These are phyloP conservation scores for Suhomyces atakaporum DNA, from an alignment of 1,139 yeast genomes.

Conservation along the genomic window DNA sequence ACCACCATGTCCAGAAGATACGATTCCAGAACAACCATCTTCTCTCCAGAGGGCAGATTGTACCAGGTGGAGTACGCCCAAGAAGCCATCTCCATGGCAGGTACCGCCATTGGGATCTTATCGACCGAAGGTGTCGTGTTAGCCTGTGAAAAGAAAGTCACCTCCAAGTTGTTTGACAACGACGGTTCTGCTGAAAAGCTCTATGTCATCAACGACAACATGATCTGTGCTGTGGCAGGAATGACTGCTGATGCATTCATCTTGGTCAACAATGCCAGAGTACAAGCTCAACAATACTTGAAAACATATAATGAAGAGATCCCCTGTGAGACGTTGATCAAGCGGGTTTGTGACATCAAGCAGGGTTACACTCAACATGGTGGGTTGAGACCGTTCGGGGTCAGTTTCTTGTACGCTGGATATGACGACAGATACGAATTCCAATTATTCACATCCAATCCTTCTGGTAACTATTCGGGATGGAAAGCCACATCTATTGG, in stretches of 20 bases:
- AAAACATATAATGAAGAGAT: conserved; percentile 87
- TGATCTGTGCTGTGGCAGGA: conserved; percentile 96
- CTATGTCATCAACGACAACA: conserved; percentile 74
- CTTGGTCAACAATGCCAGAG: conserved; percentile 84
- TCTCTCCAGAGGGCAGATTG: conserved; percentile 97
- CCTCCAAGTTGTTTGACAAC: conserved; percentile 88
- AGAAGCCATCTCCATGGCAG: conserved; percentile 97
- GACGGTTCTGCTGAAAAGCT: conserved; percentile 93
- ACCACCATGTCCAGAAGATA: conserved; percentile 49
- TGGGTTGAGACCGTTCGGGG: conserved; percentile 98
- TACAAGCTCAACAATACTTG: conserved; percentile 79
- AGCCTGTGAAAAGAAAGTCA: conserved; percentile 95
- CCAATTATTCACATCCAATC: conserved; percentile 93
- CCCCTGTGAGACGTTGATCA: conserved; percentile 88
- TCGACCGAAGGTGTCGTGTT: conserved; percentile 91
- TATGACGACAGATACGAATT: conserved; percentile 87
- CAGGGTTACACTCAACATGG: conserved; percentile 99
- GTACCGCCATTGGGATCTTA: conserved; percentile 94
- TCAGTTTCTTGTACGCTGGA: conserved; percentile 94
- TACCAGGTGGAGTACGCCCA: conserved; percentile 96
- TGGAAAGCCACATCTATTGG: conserved; percentile 99
- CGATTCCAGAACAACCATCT: conserved; percentile 98
- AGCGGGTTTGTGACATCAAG: conserved; percentile 86
- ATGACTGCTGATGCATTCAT: conserved; percentile 97
- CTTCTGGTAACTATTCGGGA: conserved; percentile 96